These are phyloP conservation scores for Saccharomycopsis lassenensis DNA, from an alignment of 805 yeast species.

Conservation along the genomic window DNA sequence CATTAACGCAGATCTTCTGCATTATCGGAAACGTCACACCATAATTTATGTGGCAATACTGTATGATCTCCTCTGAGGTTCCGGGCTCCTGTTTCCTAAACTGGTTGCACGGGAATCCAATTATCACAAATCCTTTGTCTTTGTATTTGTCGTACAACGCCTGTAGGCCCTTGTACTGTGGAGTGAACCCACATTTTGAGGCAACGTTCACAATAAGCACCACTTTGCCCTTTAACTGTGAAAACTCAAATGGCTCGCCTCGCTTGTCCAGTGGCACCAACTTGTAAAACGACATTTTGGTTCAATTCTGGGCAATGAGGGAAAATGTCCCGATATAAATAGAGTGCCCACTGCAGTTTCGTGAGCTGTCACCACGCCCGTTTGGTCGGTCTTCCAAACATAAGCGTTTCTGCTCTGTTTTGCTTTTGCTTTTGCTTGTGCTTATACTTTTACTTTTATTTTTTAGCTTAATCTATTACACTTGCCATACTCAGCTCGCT, in stretches of 20 bases:
- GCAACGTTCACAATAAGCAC: slow-evolving; percentile 80
- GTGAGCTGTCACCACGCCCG: too few species aligned
- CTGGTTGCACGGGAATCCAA: slow-evolving; percentile 87
- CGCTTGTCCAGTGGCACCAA: background rate
- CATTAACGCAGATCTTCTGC: slow-evolving; percentile 83
- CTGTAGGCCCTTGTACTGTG: slow-evolving; percentile 68
- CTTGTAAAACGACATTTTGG: too few species aligned
- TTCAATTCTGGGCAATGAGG: too few species aligned
- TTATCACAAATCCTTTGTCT: slow-evolving; percentile 49
- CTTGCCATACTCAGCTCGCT: too few species aligned
- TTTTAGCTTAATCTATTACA: too few species aligned
- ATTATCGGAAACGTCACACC: slow-evolving; percentile 56
- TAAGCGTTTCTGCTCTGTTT: too few species aligned
- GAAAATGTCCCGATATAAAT: too few species aligned
- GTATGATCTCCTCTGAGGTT: slow-evolving; percentile 56
- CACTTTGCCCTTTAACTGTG: slow-evolving; percentile 60
- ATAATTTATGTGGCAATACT: slow-evolving; percentile 71
- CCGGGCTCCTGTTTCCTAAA: slow-evolving; percentile 70
- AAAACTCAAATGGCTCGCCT: slow-evolving; percentile 47
- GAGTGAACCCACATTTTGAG: slow-evolving; percentile 71
- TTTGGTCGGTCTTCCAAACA: too few species aligned
- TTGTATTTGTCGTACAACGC: slow-evolving; percentile 52
- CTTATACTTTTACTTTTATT: too few species aligned
- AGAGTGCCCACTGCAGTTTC: too few species aligned
- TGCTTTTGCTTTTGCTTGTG: too few species aligned